Evolutionary conservation across 257 asterid species (phyloP).

Genomic region (Solanum okadae): DNA sequence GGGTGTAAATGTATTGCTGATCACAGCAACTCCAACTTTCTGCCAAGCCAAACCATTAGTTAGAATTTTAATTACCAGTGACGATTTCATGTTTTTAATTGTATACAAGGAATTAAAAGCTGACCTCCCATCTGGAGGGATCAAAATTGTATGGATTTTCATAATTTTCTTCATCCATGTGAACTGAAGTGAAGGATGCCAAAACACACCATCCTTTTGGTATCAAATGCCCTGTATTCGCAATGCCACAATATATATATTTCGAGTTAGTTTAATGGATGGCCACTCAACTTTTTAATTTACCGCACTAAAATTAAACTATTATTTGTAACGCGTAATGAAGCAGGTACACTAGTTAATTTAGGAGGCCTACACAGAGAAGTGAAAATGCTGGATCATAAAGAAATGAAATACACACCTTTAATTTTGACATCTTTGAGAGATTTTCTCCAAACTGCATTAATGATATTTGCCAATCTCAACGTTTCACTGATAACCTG

Average conservation of each 20-base stretch:
- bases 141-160: slow-evolving; percentile 69
- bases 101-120: background rate
- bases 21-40: slow-evolving; percentile 35
- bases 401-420: slow-evolving; percentile 25
- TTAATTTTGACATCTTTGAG: slow-evolving; percentile 78
- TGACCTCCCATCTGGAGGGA: slow-evolving; percentile 97
- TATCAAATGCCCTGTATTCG: slow-evolving; percentile 58
- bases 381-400: background rate
- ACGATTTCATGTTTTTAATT: background rate
- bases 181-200: slow-evolving; percentile 81
- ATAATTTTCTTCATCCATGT: slow-evolving; percentile 72
- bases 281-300: background rate
- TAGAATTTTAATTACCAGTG: background rate
- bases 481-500: slow-evolving; percentile 93
- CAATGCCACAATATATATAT: background rate
- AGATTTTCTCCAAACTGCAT: slow-evolving; percentile 98
- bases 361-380: background rate
- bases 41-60: slow-evolving; percentile 9
- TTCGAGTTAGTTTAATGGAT: background rate
- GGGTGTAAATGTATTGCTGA: slow-evolving; percentile 67
- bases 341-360: background rate
- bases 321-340: background rate
- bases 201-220: slow-evolving; percentile 92
- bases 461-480: slow-evolving; percentile 72
- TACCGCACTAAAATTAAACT: background rate